Evolutionary conservation across 139 green algal genomes (phyloP).

Genomic region (Closterium sp.): DNA sequence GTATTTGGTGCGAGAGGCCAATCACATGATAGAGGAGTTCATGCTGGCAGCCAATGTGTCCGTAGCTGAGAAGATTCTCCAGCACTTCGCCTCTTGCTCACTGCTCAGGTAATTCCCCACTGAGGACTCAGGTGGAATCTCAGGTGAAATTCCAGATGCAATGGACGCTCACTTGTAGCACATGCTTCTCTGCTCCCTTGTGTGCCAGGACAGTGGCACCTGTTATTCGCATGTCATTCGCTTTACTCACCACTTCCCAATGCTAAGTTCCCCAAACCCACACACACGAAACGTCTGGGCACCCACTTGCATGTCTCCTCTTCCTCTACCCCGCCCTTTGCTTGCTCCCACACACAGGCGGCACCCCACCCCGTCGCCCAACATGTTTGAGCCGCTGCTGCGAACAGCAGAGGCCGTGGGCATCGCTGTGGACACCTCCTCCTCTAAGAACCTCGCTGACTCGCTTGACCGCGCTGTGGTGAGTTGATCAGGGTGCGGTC

Average conservation of each 20-base stretch:
- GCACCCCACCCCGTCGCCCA: slow-evolving; percentile 52
- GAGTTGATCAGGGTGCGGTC: background rate
- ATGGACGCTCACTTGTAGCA: background rate
- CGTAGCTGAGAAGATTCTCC: slow-evolving; percentile 81
- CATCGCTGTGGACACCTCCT: slow-evolving; percentile 44
- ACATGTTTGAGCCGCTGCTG: slow-evolving; percentile 63
- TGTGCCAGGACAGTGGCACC: no score
- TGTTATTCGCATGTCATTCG: background rate
- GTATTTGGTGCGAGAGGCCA: slow-evolving; percentile 88
- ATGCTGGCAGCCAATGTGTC: slow-evolving; percentile 95
- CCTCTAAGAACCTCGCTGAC: slow-evolving; percentile 54
- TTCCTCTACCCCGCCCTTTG: background rate
- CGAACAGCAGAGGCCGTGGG: slow-evolving; percentile 40
- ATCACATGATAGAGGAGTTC: slow-evolving; percentile 98
- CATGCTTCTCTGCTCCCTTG: no score
- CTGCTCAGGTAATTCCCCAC: slow-evolving; percentile 41
- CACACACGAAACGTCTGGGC: no score
- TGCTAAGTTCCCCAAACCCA: no score
- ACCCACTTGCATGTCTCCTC: background rate
- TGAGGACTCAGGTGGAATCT: background rate
- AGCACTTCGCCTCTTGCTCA: slow-evolving; percentile 43
- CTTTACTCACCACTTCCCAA: background rate
- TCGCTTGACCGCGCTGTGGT: slow-evolving; percentile 67
- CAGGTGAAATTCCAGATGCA: background rate
- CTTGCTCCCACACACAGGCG: slow-evolving; percentile 21